These are phyloP conservation scores for Flaveria trinervia DNA, from an alignment of 129 eudicot genomes.

Conservation along the genomic window DNA sequence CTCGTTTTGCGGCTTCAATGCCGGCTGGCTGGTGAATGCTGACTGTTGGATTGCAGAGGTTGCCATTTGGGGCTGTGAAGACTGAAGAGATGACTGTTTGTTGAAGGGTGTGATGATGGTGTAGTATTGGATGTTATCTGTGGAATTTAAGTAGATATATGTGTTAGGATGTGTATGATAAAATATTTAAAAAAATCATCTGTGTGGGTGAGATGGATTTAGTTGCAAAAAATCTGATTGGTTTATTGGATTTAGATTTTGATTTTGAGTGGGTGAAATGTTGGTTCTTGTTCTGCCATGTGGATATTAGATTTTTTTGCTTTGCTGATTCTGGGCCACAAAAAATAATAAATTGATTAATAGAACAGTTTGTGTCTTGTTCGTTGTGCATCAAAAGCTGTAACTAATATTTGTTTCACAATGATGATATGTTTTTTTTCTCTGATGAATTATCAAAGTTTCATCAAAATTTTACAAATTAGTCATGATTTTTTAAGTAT, in stretches of 20 bases:
- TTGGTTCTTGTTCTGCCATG: constrained; percentile 42
- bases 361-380: not conserved
- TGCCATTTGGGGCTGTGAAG: constrained; percentile 41
- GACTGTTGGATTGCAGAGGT: constrained; percentile 55
- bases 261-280: constrained; percentile 41
- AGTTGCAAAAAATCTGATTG: constrained; percentile 37
- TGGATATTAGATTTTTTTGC: constrained; percentile 35
- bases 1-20: constrained; percentile 43
- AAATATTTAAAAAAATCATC: not conserved
- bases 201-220: not conserved
- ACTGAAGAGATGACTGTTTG: constrained; percentile 18
- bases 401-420: not conserved
- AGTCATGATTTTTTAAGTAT: no score
- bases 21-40: constrained; percentile 45
- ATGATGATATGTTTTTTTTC: no score
- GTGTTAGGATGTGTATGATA: constrained; percentile 37
- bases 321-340: constrained; percentile 20
- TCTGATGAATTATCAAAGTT: no score
- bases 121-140: constrained; percentile 21
- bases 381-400: not conserved
- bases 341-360: not conserved
- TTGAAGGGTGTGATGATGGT: constrained; percentile 4
- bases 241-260: constrained; percentile 32
- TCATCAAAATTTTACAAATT: no score
- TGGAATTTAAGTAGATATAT: constrained; percentile 18